Evolutionary conservation across 2,329 filamentous ascomycete species (phyloP), one percentile per base, ranked within the genome.

Genomic region (Colletotrichum falcatum): DNA sequence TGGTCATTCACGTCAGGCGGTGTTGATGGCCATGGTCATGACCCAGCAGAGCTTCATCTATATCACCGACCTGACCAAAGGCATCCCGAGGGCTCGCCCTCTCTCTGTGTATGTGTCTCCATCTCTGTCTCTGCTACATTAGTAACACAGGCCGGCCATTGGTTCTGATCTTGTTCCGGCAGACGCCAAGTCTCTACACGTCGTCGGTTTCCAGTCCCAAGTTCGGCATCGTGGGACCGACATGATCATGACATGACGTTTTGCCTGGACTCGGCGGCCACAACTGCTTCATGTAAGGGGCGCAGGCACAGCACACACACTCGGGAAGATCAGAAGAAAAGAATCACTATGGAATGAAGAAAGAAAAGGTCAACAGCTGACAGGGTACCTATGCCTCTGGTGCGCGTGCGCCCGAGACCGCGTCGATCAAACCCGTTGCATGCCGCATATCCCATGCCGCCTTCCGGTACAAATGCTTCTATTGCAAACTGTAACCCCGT

Each of bases 401-500:
- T 48, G 48, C 35, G 12, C 55, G 35, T 37, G 61, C 35, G 42
- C 42, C 23, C 28, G 30, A 61, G 20, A 42, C 18, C 12, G 48
- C 49, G 67, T 11, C 42, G 63, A 70, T 70, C 67, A 66, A 70
- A 70, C 63, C 63, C 51, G 53, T 39, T 11, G 14, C 30, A 20
- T 44, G 42, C 42, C 18, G 8, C 42, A 44, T n/a, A 42, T 3
- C 42, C 42, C 42, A 28, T 49, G 4, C 51, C 30, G 26, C 48
- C 54, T 60, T 58, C 61, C 26, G 33, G 37, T 37, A n/a, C 62
- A 55, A n/a, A 30, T 35, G 16, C 48, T n/a, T n/a, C n/a, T n/a
- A n/a, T n/a, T n/a, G n/a, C n/a, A n/a, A n/a, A n/a, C n/a, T n/a
- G n/a, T n/a, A n/a, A n/a, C n/a, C n/a, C n/a, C n/a, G n/a, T n/a